phyloP scores from a whole-genome alignment of 2,329 filamentous ascomycete genomes.

The Colletotrichum sp. region DNA sequence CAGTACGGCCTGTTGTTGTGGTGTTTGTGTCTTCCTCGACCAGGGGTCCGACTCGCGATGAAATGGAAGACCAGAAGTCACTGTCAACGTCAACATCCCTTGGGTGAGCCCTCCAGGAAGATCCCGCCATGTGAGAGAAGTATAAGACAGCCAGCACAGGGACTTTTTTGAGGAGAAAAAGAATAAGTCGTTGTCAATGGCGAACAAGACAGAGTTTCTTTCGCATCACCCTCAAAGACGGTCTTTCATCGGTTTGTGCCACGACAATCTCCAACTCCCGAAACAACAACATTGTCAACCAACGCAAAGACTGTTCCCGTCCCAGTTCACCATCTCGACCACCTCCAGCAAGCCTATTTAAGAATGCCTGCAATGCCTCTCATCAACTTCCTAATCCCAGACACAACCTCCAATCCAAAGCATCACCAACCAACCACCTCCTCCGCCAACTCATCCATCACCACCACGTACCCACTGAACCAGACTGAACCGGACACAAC shows the following conservation, averaged over 20 bases:
- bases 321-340: not conserved
- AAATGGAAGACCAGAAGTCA: accelerated
- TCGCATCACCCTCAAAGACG: too few relatives aligned
- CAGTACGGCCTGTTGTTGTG: accelerated
- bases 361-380: too few relatives aligned
- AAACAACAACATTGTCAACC: accelerated
- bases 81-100: too few relatives aligned
- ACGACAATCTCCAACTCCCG: not conserved
- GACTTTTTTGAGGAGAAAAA: too few relatives aligned
- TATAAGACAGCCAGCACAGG: too few relatives aligned
- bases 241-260: not conserved
- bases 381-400: too few relatives aligned
- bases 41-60: not conserved
- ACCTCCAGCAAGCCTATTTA: not conserved
- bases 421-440: not conserved
- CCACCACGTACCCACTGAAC: not conserved
- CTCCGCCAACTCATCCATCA: not conserved
- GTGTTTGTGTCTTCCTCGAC: not conserved
- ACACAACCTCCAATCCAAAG: not conserved
- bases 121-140: too few relatives aligned
- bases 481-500: too few relatives aligned
- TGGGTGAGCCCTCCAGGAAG: too few relatives aligned
- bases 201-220: too few relatives aligned
- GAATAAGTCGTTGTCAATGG: too few relatives aligned
- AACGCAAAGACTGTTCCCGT: not conserved